phyloP scores from a whole-genome alignment of 495 filamentous ascomycete species.

The Rhizodiscina lignyota region DNA sequence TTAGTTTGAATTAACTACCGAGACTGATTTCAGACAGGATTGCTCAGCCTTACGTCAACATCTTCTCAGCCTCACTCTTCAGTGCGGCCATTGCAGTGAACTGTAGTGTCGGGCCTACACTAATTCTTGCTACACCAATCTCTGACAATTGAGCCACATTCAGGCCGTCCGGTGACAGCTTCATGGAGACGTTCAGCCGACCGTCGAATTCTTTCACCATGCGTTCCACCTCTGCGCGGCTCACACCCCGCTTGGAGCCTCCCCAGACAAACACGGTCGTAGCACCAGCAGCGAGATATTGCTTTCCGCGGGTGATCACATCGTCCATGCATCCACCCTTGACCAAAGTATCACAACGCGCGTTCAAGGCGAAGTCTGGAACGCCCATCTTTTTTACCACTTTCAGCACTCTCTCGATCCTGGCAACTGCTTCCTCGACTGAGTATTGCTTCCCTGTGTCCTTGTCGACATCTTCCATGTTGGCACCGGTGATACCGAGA shows the following conservation, averaged over 20 bases:
- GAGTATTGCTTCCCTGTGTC: conserved; percentile 16
- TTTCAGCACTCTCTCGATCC: conserved; percentile 21
- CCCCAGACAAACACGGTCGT: conserved; percentile 33
- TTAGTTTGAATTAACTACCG: too few species aligned
- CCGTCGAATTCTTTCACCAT: conserved; percentile 8
- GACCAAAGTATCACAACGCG: conserved; percentile 26
- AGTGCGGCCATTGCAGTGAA: conserved; percentile 4
- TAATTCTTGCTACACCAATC: conserved; percentile 15
- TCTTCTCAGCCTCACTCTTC: conserved; percentile 9
- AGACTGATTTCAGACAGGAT: too few species aligned
- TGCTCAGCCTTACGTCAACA: too few species aligned
- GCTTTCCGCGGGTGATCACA: conserved; percentile 26
- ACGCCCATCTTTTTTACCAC: conserved; percentile 25
- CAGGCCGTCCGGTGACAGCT: conserved; percentile 5
- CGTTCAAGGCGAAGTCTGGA: conserved; percentile 33
- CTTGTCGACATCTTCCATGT: conserved; percentile 32
- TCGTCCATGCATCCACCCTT: conserved; percentile 22
- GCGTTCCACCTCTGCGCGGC: conserved; percentile 8
- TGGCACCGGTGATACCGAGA: conserved; percentile 28
- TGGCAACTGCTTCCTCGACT: conserved; percentile 20
- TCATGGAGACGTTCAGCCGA: conserved; percentile 11
- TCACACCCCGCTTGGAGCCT: conserved; percentile 8
- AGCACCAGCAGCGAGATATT: conserved; percentile 29
- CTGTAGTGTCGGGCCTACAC: conserved; percentile 11
- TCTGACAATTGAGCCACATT: conserved; percentile 8